Conservation (phyloP, 1,284 basidiomycete genomes). For the Pseudozyma pruni region DNA sequence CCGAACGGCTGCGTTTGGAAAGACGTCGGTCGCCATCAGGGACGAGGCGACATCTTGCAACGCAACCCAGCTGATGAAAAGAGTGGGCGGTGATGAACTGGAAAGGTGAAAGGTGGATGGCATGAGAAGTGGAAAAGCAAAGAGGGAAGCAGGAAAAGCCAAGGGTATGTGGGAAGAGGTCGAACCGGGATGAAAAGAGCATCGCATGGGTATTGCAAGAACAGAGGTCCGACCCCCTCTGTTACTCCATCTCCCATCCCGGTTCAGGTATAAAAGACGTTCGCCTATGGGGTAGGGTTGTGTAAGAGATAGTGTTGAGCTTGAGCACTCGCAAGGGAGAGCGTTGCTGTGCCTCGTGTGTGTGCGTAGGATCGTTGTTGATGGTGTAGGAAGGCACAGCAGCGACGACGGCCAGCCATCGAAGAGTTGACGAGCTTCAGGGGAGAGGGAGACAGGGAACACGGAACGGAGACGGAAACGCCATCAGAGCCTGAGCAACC, state of each 20-base stretch:
- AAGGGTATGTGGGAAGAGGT: slow-evolving; percentile 29
- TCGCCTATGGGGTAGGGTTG: slow-evolving; percentile 23
- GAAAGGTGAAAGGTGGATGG: slow-evolving; percentile 18
- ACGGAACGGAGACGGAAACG: neutral
- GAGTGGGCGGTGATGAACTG: slow-evolving; percentile 27
- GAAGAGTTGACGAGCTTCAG: slow-evolving; percentile 4
- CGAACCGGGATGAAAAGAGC: slow-evolving; percentile 52
- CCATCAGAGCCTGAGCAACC: neutral
- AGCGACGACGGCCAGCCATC: slow-evolving; percentile 30
- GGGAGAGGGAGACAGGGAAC: neutral
- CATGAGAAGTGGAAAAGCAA: slow-evolving; percentile 5
- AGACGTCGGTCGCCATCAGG: neutral
- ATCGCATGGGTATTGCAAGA: slow-evolving; percentile 57
- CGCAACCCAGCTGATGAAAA: slow-evolving; percentile 1
- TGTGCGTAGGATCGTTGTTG: slow-evolving; percentile 1
- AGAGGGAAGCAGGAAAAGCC: slow-evolving; percentile 7
- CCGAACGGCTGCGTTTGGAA: neutral
- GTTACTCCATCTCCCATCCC: slow-evolving; percentile 56
- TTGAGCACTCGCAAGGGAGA: slow-evolving; percentile 17
- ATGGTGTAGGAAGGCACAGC: slow-evolving; percentile 17
- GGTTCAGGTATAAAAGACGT: slow-evolving; percentile 51
- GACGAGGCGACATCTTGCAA: too few relatives aligned
- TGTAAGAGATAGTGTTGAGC: slow-evolving; percentile 19
- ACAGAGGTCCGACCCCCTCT: slow-evolving; percentile 56
- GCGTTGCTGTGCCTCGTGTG: slow-evolving; percentile 15